Evolutionary conservation across 202 grass and related monocot genomes (phyloP), one percentile per base, ranked within the genome.

Genomic region (Musa balbisiana): DNA sequence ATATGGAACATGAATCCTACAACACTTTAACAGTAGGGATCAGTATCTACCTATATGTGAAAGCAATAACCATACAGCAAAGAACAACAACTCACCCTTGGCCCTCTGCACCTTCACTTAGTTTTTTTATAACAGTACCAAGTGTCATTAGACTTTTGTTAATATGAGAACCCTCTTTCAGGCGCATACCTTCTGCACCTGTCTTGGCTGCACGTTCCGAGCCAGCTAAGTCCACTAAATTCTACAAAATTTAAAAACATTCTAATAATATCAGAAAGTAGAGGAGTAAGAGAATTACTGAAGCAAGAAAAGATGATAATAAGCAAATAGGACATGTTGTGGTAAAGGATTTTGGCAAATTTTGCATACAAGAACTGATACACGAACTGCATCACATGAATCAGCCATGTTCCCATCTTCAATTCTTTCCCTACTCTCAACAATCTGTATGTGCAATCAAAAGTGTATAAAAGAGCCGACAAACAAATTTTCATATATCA

Each of bases 161-260:
- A 82, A 97, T 97, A 77, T 97, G 93, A 76, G 93, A 97, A 78
- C 93, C 93, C 83, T 97, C 93, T 81, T 93, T 97, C 66, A 97
- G 83, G 64, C 93, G 87, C 84, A 92, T 73, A 58, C 93, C 93
- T 84, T 97, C 93, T 51, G 93, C 93, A 52, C 93, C 93, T 21
- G 90, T 97, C 85, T 97, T 97, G 20, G 88, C 90, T 71, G 89
- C 90, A 70, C 93, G 90, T 80, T 97, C 93, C 72, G 93, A 97
- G 64, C 93, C 93, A 76, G 93, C 93, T 87, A 97, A 91, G 81
- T 97, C 93, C 14, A 97, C 88, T 73, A 97, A 82, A 89, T 97
- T 97, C 93, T 97, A 71, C 16, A 76, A 70, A 17, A 84, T 76
- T 88, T 74, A 25, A 29, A 33, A 62, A 53, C 25, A 85, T 66